Conservation (phyloP, 176 grass and related monocot genomes). For the Oryza meyeriana region DNA sequence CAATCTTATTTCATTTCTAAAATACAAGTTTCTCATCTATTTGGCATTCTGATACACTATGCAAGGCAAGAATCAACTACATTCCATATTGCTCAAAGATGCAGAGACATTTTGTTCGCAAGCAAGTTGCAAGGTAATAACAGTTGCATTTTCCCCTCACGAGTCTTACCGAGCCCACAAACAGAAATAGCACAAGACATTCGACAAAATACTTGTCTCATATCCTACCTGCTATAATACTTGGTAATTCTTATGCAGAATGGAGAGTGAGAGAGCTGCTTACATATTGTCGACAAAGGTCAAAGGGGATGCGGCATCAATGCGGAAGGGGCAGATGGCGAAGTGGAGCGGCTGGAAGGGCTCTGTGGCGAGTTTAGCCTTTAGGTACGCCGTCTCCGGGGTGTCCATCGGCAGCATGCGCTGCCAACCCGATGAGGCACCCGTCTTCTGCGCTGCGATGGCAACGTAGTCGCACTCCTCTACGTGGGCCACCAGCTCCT, state of each 20-base stretch:
- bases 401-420: constrained; percentile 69
- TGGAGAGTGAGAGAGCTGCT: not conserved
- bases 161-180: not conserved
- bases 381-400: constrained; percentile 72
- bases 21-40: not conserved
- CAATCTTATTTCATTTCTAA: too few relatives aligned
- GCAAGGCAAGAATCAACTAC: not conserved
- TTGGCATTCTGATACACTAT: not conserved
- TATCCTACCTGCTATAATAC: not conserved
- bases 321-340: constrained; percentile 67
- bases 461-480: constrained; percentile 65
- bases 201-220: not conserved
- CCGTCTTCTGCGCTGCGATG: constrained; percentile 43
- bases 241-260: not conserved
- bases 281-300: constrained; percentile 72
- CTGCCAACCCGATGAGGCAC: constrained; percentile 49
- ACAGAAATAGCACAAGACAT: not conserved
- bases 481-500: constrained; percentile 46
- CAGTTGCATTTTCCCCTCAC: not conserved
- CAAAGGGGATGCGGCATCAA: constrained; percentile 32
- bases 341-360: constrained; percentile 82
- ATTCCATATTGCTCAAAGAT: constrained; percentile 1
- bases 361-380: constrained; percentile 77
- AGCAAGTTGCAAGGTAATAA: not conserved
- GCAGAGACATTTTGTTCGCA: not conserved